Base-by-base conservation (phyloP, 208 protist genomes). In the Acanthamoeba castellanii region DNA sequence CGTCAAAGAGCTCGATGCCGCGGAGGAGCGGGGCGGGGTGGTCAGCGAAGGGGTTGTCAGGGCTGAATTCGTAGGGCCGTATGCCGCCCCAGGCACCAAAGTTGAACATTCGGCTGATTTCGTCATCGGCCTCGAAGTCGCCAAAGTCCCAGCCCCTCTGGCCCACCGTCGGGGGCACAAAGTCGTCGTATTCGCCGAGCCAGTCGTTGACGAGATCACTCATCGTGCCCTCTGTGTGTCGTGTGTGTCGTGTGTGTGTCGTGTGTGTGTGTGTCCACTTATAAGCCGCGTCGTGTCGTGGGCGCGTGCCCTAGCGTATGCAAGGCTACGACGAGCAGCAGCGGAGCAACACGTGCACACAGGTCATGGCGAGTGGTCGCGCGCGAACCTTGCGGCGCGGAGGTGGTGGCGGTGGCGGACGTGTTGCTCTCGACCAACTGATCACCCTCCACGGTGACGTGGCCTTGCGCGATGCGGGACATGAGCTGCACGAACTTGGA, bases 1-100 rank as follows among this genome's bases (percentile, higher is more conserved):
- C 27, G 22, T 95, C 88, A 52, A 97, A 96, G 3, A 96, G 94
- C 27, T 94, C 66, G 32, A 96, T 95, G 42, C 96, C 96, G 32
- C 42, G 14, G 18, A 82, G 88, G 8, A 96, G 78, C 27, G 96
- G 81, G 16, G 96, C 34, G 66, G 87, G 87, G 57, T 92, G 87
- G 16, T 52, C 61, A 55, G 27, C 5, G 59, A 74, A 92, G 30
- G 87, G 87, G 34, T 92, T 92, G 27, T 92, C 59, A 1, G 61
- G 45, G 27, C 27, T 34, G n/a, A 92, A 92, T 30, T 92, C 87
- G 57, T 92, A 92, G 57, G 47, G 57, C 9, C 87, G 32, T 2
- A 92, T 25, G 59, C 87, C 57, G 52, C 87, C 87, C 87, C 87
- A 92, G n/a, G 3, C n/a, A 27, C 57, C 59, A 42, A 72, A 92